Percentiles rank a stretch among this genome's conserved stretches.
Evolutionary conservation across 371 early-diverging fungal species (phyloP).

Genomic region (Haplosporangium sp.): DNA sequence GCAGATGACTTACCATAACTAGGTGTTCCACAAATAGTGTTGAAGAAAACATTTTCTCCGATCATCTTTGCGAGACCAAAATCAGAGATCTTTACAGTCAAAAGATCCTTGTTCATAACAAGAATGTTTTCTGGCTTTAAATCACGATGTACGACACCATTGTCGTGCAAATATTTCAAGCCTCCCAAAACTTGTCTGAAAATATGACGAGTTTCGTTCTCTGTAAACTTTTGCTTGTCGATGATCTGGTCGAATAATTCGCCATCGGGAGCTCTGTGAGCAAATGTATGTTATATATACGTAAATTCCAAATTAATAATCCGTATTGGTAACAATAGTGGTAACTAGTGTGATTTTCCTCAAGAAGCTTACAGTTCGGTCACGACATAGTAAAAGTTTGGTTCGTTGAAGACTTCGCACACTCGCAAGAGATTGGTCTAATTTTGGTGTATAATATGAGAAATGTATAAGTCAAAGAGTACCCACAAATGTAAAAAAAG

Average conservation of each 20-base stretch:
- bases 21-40: constrained; percentile 96
- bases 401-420: constrained; percentile 71
- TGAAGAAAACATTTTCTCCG: constrained; percentile 69
- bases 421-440: constrained; percentile 68
- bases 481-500: background rate
- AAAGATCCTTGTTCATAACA: constrained; percentile 65
- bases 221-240: constrained; percentile 75
- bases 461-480: background rate
- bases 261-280: constrained; percentile 75
- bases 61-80: constrained; percentile 94
- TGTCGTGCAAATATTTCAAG: constrained; percentile 79
- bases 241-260: constrained; percentile 95
- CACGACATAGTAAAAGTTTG: constrained; percentile 72
- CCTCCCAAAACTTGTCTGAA: constrained; percentile 84
- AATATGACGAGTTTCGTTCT: constrained; percentile 83
- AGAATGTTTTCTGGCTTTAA: constrained; percentile 91
- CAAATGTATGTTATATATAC: background rate
- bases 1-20: constrained; percentile 80
- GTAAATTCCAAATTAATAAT: background rate
- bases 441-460: background rate
- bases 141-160: constrained; percentile 84
- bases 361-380: constrained; percentile 68
- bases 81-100: constrained; percentile 91
- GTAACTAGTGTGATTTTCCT: background rate
- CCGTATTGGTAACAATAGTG: background rate